Evolutionary conservation across 192 early-diverging fungal genomes (phyloP), one percentile per base, ranked within the genome.

Genomic region (Dispira parvispora): DNA sequence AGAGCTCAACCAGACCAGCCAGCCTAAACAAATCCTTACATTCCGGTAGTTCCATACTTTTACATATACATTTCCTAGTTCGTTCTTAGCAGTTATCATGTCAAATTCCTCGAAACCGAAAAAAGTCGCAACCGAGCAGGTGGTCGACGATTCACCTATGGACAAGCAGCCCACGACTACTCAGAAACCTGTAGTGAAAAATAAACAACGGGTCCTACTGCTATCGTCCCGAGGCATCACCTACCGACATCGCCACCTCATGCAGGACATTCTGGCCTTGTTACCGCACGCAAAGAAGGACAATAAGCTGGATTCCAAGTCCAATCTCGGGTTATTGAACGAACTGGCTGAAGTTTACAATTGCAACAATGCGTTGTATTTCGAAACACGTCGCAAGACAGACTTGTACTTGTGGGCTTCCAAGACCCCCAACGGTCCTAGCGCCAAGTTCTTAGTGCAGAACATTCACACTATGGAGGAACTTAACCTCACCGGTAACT

Each of bases 381-480:
- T 99, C 74, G 96, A 99, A 70, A 82, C 90, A 16, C 78, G 94
- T 60, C 92, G 89, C 68, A 82, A 89, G 70, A 82, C 82, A 65
- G 96, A 99, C 73, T 68, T 95, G 61, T 99, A 93, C 73, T 65
- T 99, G 83, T 99, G 96, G 96, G 79, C 96, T 56, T 78, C 86
- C 26, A 90, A 89, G 70, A 88, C 94, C 12, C 96, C 96, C 10
- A 92, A 91, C 55, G 96, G 96, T 10, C 96, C 96, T 14, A 86
- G 84, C 61, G 86, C 89, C 61, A 95, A 94, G 72, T 94, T 99
- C 70, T 84, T 88, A 47, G 89, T 99, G 47, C 88, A 91, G 68
- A 96, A 94, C 71, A 84, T 99, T 62, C 96, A 99, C 71, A 99
- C 96, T 26, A 96, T 99, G 94, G 91, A 96, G 69, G 96, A 99